Base-by-base conservation (phyloP, 73 alveolate genomes). In the Urostyla sp. region DNA sequence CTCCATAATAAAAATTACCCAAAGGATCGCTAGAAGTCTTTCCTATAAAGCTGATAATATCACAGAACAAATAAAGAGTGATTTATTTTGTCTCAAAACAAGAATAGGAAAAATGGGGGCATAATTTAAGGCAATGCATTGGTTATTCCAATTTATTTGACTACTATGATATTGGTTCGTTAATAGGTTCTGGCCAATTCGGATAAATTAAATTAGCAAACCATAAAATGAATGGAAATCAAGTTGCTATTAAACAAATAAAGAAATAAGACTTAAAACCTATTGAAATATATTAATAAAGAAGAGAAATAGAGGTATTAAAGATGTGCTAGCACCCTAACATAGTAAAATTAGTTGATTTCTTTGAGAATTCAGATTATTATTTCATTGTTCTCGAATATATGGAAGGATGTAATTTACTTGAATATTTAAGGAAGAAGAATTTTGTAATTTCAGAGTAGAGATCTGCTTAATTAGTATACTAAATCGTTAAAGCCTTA, bases 161-260 rank as follows among this genome's bases (percentile, higher is more conserved):
- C 54, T 78, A 63, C 75, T 78, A 78, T 51, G 74, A 60, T 35
- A 58, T 78, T 0, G 79, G 89, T 59, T 63, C 45, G 28, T 52
- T 61, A 0, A 36, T 78, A 16, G 89, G 89, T n/a, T 49, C 30
- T 53, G 89, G 89, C 3, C 30, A 78, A 43, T 78, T 78, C 32
- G 89, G 89, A 23, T 49, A 40, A 28, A 83, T 78, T 10, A 27
- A 75, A 57, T 20, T 50, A 38, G 76, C 76, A 15, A 24, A 75
- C 31, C 87, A 75, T 43, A 30, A 49, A 67, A 30, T 38, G 73
- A 86, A 94, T 13, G 51, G 63, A 30, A 56, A 80, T 53, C 59
- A 90, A 73, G 94, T 86, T 0, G 96, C 96, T 0, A 87, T 90
- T 30, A 90, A 90, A 75, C 74, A 84, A 44, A 84, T 90, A 88